Conservation (phyloP, 2,329 filamentous ascomycete genomes). For the Microascus cirrosus region DNA sequence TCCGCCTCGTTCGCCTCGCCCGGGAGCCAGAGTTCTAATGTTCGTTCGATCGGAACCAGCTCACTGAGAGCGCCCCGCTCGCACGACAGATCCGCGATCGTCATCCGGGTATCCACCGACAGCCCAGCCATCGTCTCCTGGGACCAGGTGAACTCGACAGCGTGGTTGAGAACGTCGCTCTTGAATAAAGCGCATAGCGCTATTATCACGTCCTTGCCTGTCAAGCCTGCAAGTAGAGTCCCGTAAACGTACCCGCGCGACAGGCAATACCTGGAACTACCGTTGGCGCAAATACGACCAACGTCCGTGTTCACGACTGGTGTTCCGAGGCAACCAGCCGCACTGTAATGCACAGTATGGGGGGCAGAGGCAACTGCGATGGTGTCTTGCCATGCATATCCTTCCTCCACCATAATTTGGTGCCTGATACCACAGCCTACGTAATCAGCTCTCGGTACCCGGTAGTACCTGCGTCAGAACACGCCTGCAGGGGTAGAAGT, state of each 20-base stretch:
- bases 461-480: no score
- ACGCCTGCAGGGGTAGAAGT: no score
- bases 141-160: constrained; percentile 76
- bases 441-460: no score
- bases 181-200: constrained; percentile 80
- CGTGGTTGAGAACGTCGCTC: constrained; percentile 81
- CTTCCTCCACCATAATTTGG: no score
- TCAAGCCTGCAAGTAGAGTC: constrained; percentile 64
- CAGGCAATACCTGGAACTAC: constrained; percentile 82
- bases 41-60: constrained; percentile 65
- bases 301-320: no score
- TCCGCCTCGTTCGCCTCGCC: constrained; percentile 63
- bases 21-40: constrained; percentile 63
- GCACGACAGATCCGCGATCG: constrained; percentile 70
- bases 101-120: constrained; percentile 60
- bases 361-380: no score
- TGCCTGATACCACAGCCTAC: no score
- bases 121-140: constrained; percentile 67
- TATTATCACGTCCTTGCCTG: constrained; percentile 89
- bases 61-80: constrained; percentile 62
- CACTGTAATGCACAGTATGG: no score
- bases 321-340: no score
- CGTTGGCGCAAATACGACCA: constrained; percentile 74
- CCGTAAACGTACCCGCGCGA: constrained; percentile 78
- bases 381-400: no score